Evolutionary conservation across 2,329 filamentous ascomycete species (phyloP), one percentile per base, ranked within the genome.

Genomic region (Penicillium sp.): DNA sequence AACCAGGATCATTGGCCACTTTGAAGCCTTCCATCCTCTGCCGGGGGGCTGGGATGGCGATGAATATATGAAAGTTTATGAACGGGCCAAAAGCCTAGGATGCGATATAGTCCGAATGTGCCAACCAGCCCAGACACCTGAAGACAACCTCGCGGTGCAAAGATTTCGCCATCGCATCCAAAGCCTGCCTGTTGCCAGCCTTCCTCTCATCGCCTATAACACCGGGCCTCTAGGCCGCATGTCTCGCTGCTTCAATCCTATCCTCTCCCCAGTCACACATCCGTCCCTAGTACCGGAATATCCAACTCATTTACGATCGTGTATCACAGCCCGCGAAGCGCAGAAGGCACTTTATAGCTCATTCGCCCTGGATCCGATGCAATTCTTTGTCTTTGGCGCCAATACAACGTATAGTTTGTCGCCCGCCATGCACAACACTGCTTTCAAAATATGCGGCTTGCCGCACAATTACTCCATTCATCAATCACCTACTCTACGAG

Each of bases 391-490:
- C 33, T 83, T 91, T 48, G 89, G 89, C n/a, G 85, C 83, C 52
- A 86, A 86, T 53, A 84, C 89, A 10, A 83, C 80, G 47, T 89
- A 89, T 74, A 90, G 86, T 67, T 71, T 91, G 53, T 91, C 88
- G 0, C 88, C 89, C 1, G 85, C 86, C 7, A 91, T 91, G 88
- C 88, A 92, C 69, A 89, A 86, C 52, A 80, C 86, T 6, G 88
- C 88, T 0, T 84, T 89, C 55, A 77, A 80, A 50, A 82, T 80
- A 25, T 84, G 84, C 61, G 88, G 88, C 0, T 84, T 91, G 68
- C 85, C 84, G 0, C 88, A 91, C 62, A 72, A 79, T 6, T 91
- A 90, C 67, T 74, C 78, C n/a, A 84, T 84, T 1, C 80, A 84
- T 54, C 86, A 88, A 47, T 85, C 85, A 5, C 74, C 79, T 17